Percentiles rank a stretch among this genome's conserved stretches.
These are phyloP conservation scores for Aspergillus sp. DNA, from an alignment of 2,329 filamentous ascomycete genomes.

Conservation along the genomic window DNA sequence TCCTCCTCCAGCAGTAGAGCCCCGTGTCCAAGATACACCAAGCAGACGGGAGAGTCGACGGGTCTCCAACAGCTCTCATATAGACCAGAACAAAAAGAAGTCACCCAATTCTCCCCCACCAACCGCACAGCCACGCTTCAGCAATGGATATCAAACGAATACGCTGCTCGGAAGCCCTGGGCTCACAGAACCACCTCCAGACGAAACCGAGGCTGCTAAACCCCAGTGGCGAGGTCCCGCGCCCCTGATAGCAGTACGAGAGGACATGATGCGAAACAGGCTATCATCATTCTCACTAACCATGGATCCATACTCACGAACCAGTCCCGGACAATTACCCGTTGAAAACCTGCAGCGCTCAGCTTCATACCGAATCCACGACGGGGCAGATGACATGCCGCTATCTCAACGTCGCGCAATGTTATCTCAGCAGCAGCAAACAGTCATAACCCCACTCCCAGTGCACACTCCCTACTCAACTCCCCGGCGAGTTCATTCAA, in stretches of 20 bases:
- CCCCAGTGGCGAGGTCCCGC: slow-evolving; percentile 31
- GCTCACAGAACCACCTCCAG: slow-evolving; percentile 15
- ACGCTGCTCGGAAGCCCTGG: slow-evolving; percentile 25
- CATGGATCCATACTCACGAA: slow-evolving; percentile 34
- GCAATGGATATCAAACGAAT: slow-evolving; percentile 16
- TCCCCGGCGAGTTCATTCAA: slow-evolving; percentile 15
- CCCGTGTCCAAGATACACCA: slow-evolving; percentile 15
- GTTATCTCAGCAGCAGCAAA: slow-evolving; percentile 61
- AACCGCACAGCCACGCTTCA: slow-evolving; percentile 10
- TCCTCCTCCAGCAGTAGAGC: slow-evolving; percentile 41
- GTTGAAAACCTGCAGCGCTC: slow-evolving; percentile 13
- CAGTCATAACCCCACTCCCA: slow-evolving; percentile 51
- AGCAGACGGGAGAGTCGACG: slow-evolving; percentile 20
- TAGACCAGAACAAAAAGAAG: slow-evolving; percentile 14
- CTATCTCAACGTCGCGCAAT: slow-evolving; percentile 67
- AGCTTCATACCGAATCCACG: slow-evolving; percentile 26
- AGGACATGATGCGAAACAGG: slow-evolving; percentile 50
- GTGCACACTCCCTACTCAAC: slow-evolving; percentile 44
- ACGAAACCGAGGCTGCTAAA: slow-evolving; percentile 18
- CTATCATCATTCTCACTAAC: slow-evolving; percentile 40
- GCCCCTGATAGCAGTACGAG: slow-evolving; percentile 58
- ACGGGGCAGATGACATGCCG: slow-evolving; percentile 67
- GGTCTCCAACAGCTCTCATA: slow-evolving; percentile 16
- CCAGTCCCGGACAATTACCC: slow-evolving; percentile 21
- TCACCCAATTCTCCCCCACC: slow-evolving; percentile 5